phyloP scores from a whole-genome alignment of 2,329 filamentous ascomycete species.

The Purpureocillium lavendulum region DNA sequence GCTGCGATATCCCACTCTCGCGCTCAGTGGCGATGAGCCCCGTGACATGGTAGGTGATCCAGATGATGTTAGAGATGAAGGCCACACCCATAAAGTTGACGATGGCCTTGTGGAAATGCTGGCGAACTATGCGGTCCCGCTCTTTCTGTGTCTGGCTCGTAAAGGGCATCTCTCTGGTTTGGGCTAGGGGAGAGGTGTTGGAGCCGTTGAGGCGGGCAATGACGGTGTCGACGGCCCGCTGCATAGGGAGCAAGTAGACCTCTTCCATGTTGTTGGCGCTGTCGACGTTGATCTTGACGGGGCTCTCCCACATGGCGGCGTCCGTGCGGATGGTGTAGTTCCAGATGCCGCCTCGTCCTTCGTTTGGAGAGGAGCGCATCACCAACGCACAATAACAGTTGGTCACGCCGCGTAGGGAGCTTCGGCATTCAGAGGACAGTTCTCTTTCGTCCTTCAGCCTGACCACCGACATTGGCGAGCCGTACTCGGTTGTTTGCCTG shows the following conservation, averaged over 20 bases:
- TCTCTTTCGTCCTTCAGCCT: conserved; percentile 46
- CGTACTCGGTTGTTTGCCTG: conserved; percentile 42
- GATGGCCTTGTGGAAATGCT: conserved; percentile 61
- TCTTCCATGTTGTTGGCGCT: conserved; percentile 64
- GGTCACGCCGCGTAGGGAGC: conserved; percentile 57
- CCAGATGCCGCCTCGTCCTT: conserved; percentile 62
- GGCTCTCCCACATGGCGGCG: conserved; percentile 50
- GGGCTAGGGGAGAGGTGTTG: conserved; percentile 26
- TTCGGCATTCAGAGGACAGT: conserved; percentile 55
- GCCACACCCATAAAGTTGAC: conserved; percentile 70
- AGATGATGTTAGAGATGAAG: conserved; percentile 72
- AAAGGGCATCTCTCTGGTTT: conserved; percentile 60
- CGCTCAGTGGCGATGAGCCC: conserved; percentile 80
- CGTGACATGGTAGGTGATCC: conserved; percentile 78
- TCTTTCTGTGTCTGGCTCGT: conserved; percentile 64
- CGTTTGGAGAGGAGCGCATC: conserved; percentile 66
- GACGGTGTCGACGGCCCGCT: conserved; percentile 66
- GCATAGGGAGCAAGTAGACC: conserved; percentile 70
- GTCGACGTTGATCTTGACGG: conserved; percentile 54
- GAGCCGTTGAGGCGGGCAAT: conserved; percentile 50
- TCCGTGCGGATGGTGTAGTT: conserved; percentile 82
- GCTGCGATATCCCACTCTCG: conserved; percentile 77
- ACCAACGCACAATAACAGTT: conserved; percentile 65
- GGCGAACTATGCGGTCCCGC: conserved; percentile 55
- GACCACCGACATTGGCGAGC: conserved; percentile 45